Percentiles rank a stretch among this genome's conserved stretches.
Conservation (phyloP, 352 stramenopile species). For the Lagenidium giganteum region DNA sequence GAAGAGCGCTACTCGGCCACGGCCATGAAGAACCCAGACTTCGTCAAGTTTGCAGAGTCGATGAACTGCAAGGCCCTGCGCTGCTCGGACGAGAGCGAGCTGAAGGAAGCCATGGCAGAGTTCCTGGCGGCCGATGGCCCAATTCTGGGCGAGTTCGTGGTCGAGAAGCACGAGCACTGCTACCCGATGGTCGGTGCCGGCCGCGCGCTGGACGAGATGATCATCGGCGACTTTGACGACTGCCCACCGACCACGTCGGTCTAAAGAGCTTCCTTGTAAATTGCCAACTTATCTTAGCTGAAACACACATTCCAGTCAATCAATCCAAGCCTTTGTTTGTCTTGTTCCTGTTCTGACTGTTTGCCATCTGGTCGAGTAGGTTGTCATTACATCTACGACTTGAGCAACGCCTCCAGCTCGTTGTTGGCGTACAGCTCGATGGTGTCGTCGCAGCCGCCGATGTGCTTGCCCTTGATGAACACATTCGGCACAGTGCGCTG, state of each 20-base stretch:
- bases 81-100: conserved; percentile 79
- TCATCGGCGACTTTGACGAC: conserved; percentile 91
- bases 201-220: conserved; percentile 89
- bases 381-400: conserved; percentile 18
- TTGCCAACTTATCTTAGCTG: not conserved
- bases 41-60: conserved; percentile 84
- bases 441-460: conserved; percentile 89
- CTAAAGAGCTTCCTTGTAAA: conserved; percentile 33
- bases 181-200: conserved; percentile 91
- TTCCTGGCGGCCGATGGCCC: conserved; percentile 90
- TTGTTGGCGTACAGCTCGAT: conserved; percentile 36
- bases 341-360: no score
- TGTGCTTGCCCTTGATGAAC: conserved; percentile 93
- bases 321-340: not conserved
- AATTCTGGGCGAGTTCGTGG: conserved; percentile 90
- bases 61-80: conserved; percentile 90
- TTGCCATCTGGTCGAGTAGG: no score
- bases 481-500: conserved; percentile 96
- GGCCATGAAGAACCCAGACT: conserved; percentile 89
- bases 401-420: conserved; percentile 37
- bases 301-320: not conserved
- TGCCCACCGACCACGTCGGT: conserved; percentile 85
- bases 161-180: conserved; percentile 91
- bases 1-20: conserved; percentile 87
- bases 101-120: conserved; percentile 86